Evolutionary conservation across 2,329 filamentous ascomycete species (phyloP), one percentile per base, ranked within the genome.

Genomic region (Plectosphaerella sp.): DNA sequence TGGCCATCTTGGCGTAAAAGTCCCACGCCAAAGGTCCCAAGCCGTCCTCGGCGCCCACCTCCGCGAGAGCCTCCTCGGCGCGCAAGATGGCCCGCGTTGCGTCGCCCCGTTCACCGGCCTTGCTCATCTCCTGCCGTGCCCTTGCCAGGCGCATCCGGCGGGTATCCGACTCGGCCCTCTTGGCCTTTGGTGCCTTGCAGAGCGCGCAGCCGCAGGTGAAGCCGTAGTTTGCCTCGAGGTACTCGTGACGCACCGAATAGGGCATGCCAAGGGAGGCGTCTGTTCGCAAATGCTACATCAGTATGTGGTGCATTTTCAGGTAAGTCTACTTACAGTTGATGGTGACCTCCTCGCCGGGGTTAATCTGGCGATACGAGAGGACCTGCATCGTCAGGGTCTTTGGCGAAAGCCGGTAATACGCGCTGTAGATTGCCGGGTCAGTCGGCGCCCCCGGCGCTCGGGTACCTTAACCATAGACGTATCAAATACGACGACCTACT

Each of bases 321-420:
- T 15, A 20, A 22, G 16, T 6, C 20, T 22, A 25, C 61, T 50
- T 57, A 64, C 67, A 69, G 58, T 63, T 69, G 46, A 69, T 66
- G 33, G 61, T 65, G 15, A 69, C 59, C 43, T 69, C 67, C 43
- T 69, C 66, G 8, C 62, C 63, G 0, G 63, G 58, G 35, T 61
- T 48, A 12, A 68, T 68, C 24, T 69, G 65, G 5, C 61, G 57
- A 36, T 65, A 65, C 1, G 66, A 64, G 4, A 65, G 54, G 4
- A 66, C 62, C 20, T 67, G 62, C 60, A 67, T 62, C 2, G 60
- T 58, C 25, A 69, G 49, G 2, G 62, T 63, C 4, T 58, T 58
- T 8, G 57, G 56, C 4, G 61, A 65, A 52, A 68, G 66, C 8
- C 63, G 61, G 49, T 58, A 64, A 39, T 62, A 68, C 20, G 64